Conservation (phyloP, 345 rosid genomes). For the Salix suchowensis region DNA sequence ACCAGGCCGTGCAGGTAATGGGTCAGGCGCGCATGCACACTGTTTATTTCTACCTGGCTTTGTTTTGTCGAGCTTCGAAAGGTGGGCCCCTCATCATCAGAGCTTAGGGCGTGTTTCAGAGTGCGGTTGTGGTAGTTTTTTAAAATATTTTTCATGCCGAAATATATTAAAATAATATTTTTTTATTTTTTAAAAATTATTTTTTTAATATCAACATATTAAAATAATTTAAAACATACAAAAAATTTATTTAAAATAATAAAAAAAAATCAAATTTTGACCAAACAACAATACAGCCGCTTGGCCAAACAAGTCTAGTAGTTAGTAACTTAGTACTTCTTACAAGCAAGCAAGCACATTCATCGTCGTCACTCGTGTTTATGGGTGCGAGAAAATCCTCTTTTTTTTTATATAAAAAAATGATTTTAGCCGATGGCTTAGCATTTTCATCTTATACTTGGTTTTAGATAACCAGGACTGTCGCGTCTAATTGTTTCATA, state of each 20-base stretch:
- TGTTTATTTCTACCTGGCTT: not conserved
- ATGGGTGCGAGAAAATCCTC: not conserved
- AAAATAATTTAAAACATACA: no score
- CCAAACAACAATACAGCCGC: no score
- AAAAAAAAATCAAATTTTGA: no score
- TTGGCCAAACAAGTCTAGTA: no score
- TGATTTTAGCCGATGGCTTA: not conserved
- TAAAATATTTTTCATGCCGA: no score
- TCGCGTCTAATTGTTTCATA: no score
- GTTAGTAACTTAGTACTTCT: no score
- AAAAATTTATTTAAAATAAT: no score
- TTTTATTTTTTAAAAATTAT: no score
- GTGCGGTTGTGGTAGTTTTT: no score
- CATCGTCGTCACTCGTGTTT: not conserved
- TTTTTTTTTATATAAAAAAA: not conserved
- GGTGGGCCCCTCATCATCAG: not conserved
- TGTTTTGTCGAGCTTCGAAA: not conserved
- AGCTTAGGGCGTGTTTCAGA: not conserved
- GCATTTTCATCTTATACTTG: not conserved
- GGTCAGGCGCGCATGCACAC: not conserved
- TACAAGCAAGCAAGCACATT: not conserved
- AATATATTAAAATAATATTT: no score
- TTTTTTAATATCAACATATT: no score
- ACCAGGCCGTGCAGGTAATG: not conserved
- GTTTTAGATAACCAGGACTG: not conserved